A percentile compares a stretch with the other conserved stretches of the same genome.
Conservation (phyloP, 176 grass and related monocot genomes). For the Phyllostachys edulis region DNA sequence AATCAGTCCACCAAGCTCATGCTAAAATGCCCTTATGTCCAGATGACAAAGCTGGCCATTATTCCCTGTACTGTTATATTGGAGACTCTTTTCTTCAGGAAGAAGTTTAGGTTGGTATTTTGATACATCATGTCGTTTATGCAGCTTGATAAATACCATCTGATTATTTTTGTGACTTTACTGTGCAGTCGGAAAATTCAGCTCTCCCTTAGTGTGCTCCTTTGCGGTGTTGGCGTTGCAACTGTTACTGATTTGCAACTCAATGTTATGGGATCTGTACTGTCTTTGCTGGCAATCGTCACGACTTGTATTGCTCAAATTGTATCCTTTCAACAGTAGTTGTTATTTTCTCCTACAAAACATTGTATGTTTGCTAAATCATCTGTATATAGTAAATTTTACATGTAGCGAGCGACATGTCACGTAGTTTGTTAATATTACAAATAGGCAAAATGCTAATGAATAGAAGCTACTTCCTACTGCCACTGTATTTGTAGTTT, state of each 20-base stretch:
- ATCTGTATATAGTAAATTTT: not conserved
- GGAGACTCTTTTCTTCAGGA: slow-evolving; percentile 94
- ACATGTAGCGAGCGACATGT: not conserved
- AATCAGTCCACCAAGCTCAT: slow-evolving; percentile 35
- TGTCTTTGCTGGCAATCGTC: slow-evolving; percentile 83
- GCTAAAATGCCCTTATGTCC: slow-evolving; percentile 44
- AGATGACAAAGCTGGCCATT: slow-evolving; percentile 99
- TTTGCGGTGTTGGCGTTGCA: slow-evolving; percentile 93
- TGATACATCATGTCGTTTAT: slow-evolving; percentile 15
- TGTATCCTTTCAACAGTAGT: slow-evolving; percentile 76
- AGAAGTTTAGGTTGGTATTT: slow-evolving; percentile 84
- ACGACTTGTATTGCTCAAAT: slow-evolving; percentile 98
- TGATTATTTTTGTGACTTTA: slow-evolving; percentile 22
- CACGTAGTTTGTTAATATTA: slow-evolving; percentile 13
- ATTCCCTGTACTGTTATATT: slow-evolving; percentile 96
- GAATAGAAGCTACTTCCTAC: not conserved
- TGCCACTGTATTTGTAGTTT: slow-evolving; percentile 3
- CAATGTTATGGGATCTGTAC: slow-evolving; percentile 79
- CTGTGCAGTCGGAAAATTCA: slow-evolving; percentile 80
- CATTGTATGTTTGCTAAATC: slow-evolving; percentile 1
- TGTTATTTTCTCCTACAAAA: slow-evolving; percentile 4
- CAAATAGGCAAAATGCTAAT: not conserved
- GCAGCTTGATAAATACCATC: slow-evolving; percentile 1
- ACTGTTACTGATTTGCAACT: slow-evolving; percentile 99
- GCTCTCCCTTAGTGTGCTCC: slow-evolving; percentile 82